Evolutionary conservation across 1,284 basidiomycete genomes (phyloP).

Genomic region (Trametes polyzona): DNA sequence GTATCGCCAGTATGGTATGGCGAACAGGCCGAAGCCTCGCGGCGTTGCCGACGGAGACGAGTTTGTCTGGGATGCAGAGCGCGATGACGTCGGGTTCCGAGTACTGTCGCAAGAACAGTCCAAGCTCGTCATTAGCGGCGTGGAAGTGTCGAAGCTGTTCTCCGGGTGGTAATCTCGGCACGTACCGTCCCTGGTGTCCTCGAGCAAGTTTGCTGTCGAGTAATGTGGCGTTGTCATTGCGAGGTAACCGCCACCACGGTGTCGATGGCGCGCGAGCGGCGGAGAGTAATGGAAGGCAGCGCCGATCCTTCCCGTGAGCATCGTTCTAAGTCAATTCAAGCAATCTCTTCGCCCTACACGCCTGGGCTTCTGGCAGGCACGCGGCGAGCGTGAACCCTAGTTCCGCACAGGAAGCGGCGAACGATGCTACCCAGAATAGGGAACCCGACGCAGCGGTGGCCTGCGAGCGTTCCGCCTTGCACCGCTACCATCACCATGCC

Average conservation of each 20-base stretch:
- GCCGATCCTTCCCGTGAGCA: constrained; percentile 2
- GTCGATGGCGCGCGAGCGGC: background rate
- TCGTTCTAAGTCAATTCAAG: background rate
- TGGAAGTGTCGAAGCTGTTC: constrained; percentile 29
- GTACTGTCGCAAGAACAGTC: constrained; percentile 21
- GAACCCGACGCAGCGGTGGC: background rate
- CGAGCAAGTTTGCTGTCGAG: background rate
- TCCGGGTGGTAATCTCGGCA: constrained; percentile 26
- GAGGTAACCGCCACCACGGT: background rate
- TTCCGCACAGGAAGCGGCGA: constrained; percentile 10
- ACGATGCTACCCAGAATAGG: constrained; percentile 5
- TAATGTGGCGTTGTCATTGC: background rate
- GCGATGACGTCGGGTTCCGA: constrained; percentile 29
- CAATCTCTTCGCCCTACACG: background rate
- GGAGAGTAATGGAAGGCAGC: constrained; percentile 5
- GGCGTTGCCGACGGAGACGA: constrained; percentile 10
- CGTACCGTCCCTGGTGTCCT: background rate
- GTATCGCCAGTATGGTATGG: constrained; percentile 23
- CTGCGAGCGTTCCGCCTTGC: background rate
- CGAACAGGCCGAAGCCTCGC: constrained; percentile 20
- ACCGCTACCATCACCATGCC: constrained; percentile 6
- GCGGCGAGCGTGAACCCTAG: constrained; percentile 7
- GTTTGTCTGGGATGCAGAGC: constrained; percentile 21
- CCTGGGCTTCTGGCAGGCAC: constrained; percentile 2
- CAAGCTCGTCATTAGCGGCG: constrained; percentile 25